Conservation (phyloP, 495 filamentous ascomycete genomes). For the Delitschia confertaspora region DNA sequence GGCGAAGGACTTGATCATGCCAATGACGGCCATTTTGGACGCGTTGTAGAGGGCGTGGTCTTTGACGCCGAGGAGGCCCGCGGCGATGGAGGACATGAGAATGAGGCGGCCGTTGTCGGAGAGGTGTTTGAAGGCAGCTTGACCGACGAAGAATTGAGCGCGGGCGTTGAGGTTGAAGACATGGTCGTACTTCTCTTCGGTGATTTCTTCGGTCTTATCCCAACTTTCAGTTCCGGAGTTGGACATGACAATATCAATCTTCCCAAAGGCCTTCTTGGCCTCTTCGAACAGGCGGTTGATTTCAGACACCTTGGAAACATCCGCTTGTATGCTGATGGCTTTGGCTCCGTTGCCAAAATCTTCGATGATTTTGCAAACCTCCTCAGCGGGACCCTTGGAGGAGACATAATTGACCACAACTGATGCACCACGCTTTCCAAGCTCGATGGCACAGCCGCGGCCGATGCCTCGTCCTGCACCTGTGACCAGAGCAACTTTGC, state of each 20-base stretch:
- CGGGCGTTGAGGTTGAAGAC: conserved; percentile 70
- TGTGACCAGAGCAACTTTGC: conserved; percentile 67
- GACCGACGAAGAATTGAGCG: conserved; percentile 77
- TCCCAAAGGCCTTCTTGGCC: conserved; percentile 57
- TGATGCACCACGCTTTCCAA: conserved; percentile 60
- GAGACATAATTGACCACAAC: conserved; percentile 73
- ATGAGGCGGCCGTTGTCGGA: conserved; percentile 60
- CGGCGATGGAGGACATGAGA: conserved; percentile 51
- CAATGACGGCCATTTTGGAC: conserved; percentile 68
- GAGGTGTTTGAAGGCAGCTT: conserved; percentile 63
- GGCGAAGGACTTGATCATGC: conserved; percentile 66
- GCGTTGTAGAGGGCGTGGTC: conserved; percentile 70
- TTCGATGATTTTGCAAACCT: conserved; percentile 54
- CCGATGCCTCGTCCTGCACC: conserved; percentile 52
- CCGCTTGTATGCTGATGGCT: conserved; percentile 57
- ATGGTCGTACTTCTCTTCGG: conserved; percentile 63
- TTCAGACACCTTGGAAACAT: conserved; percentile 58
- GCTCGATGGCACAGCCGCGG: conserved; percentile 64
- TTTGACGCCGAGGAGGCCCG: conserved; percentile 49
- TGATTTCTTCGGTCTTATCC: conserved; percentile 58
- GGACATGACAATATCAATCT: conserved; percentile 66
- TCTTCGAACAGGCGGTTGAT: conserved; percentile 55
- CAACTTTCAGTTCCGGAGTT: conserved; percentile 59
- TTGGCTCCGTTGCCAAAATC: conserved; percentile 50
- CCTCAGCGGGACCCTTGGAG: conserved; percentile 51